These are phyloP conservation scores for Leccinum subgranulosum DNA, from an alignment of 768 basidiomycete species.

Conservation along the genomic window DNA sequence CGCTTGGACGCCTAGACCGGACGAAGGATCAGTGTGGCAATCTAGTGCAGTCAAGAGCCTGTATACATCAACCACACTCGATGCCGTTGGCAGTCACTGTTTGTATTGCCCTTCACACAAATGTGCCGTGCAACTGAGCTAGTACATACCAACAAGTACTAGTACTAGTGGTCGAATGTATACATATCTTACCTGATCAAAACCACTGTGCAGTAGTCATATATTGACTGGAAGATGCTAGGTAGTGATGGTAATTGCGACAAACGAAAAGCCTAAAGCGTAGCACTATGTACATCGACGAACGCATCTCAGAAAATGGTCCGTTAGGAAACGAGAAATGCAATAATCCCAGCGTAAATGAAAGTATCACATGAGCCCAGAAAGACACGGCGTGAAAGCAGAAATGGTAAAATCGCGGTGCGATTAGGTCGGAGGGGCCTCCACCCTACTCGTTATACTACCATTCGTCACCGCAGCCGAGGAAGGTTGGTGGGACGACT, in stretches of 20 bases:
- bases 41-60: background rate
- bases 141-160: background rate
- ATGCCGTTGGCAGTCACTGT: background rate
- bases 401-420: background rate
- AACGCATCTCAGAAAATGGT: slow-evolving; percentile 20
- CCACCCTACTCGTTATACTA: slow-evolving; percentile 40
- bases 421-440: slow-evolving; percentile 39
- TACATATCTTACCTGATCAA: background rate
- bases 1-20: too few species aligned
- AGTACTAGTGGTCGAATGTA: background rate
- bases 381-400: slow-evolving; percentile 8
- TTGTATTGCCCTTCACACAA: background rate
- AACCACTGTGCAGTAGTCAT: slow-evolving; percentile 1
- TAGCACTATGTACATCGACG: slow-evolving; percentile 31
- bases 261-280: slow-evolving; percentile 5
- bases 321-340: slow-evolving; percentile 24
- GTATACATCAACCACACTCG: too few species aligned
- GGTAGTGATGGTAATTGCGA: slow-evolving; percentile 15
- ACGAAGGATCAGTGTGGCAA: too few species aligned
- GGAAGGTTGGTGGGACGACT: slow-evolving; percentile 28
- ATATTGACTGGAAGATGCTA: slow-evolving; percentile 14
- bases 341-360: slow-evolving; percentile 20
- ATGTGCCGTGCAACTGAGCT: background rate
- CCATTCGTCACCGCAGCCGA: slow-evolving; percentile 38
- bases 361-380: slow-evolving; percentile 18